Evolutionary conservation across 2,329 filamentous ascomycete species (phyloP).

Genomic region (Botrytis porri): DNA sequence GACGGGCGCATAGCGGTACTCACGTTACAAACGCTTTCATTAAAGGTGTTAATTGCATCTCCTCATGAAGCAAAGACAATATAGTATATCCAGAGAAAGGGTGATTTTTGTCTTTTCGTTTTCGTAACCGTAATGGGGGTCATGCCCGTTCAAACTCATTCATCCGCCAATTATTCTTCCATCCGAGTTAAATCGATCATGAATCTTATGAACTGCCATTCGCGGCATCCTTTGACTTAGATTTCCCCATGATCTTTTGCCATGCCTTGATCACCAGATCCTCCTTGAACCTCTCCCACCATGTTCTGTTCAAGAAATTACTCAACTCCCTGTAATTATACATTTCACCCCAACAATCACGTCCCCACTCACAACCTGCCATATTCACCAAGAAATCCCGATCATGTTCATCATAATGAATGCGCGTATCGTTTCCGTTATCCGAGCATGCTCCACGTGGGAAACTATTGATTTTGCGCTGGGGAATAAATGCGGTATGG

Average conservation of each 20-base stretch:
- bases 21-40: slow-evolving; percentile 1
- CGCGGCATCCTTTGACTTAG: slow-evolving; percentile 28
- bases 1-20: not conserved
- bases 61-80: slow-evolving; percentile 5
- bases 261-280: slow-evolving; percentile 52
- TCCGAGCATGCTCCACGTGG: slow-evolving; percentile 85
- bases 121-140: not conserved
- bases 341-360: slow-evolving; percentile 98
- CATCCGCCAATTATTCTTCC: not conserved
- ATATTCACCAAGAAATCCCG: slow-evolving; percentile 96
- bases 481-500: slow-evolving; percentile 83
- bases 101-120: slow-evolving; percentile 1
- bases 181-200: not conserved
- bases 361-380: slow-evolving; percentile 95
- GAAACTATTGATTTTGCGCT: slow-evolving; percentile 93
- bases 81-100: slow-evolving; percentile 14
- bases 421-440: slow-evolving; percentile 66
- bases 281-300: slow-evolving; percentile 75
- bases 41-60: slow-evolving; percentile 8
- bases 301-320: slow-evolving; percentile 80
- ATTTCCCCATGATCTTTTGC: slow-evolving; percentile 58
- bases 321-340: slow-evolving; percentile 91
- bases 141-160: slow-evolving; percentile 1
- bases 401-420: slow-evolving; percentile 83
- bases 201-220: slow-evolving; percentile 26